Evolutionary conservation across 495 filamentous ascomycete genomes (phyloP).

Genomic region (Podospora didyma): DNA sequence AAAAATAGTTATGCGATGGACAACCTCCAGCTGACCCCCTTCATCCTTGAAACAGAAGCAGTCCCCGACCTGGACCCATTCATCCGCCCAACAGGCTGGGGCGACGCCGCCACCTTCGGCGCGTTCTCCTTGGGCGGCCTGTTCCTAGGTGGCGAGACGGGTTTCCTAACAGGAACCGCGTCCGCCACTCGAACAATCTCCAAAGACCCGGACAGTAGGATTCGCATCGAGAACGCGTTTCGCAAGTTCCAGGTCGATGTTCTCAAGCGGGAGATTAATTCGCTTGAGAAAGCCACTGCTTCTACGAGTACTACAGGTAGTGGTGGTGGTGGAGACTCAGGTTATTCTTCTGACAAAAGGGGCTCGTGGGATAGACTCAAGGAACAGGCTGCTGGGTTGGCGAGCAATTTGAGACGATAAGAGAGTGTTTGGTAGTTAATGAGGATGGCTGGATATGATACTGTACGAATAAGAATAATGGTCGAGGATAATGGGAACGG

Average conservation of each 20-base stretch:
- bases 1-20: not conserved
- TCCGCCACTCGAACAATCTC: conserved; percentile 49
- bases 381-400: conserved; percentile 9
- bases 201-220: conserved; percentile 48
- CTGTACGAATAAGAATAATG: too few relatives aligned
- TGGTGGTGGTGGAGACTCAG: too few relatives aligned
- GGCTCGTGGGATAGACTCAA: conserved; percentile 15
- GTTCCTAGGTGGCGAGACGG: conserved; percentile 62
- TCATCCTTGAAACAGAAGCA: conserved; percentile 39
- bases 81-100: conserved; percentile 52
- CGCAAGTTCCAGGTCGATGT: conserved; percentile 58
- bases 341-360: too few relatives aligned
- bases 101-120: conserved; percentile 60
- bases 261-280: conserved; percentile 53
- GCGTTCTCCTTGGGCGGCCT: conserved; percentile 59
- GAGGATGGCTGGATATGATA: too few relatives aligned
- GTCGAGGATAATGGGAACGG: too few relatives aligned
- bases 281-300: conserved; percentile 49
- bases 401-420: conserved; percentile 6
- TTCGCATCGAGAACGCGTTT: conserved; percentile 62
- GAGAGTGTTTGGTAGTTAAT: too few relatives aligned
- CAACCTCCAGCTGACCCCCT: not conserved
- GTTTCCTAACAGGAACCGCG: conserved; percentile 52
- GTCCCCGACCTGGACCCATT: conserved; percentile 58
- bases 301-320: too few relatives aligned